phyloP scores from a whole-genome alignment of 768 basidiomycete genomes.

The Hirschioporus abietinus region DNA sequence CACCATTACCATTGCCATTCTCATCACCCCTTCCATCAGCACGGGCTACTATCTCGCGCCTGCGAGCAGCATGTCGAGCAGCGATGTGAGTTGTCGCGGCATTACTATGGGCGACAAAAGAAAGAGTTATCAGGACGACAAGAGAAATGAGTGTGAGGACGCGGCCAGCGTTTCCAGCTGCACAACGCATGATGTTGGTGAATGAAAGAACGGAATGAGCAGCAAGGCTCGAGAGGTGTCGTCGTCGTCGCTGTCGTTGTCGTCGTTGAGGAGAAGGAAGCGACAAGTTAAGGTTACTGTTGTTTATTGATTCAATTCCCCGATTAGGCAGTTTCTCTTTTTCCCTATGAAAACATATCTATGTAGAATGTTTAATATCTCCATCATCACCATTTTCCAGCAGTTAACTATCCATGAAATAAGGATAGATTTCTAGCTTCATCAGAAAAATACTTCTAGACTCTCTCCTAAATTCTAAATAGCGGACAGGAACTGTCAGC shows the following conservation, averaged over 20 bases:
- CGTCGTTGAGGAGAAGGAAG: neutral
- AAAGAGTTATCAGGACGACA: constrained; percentile 2
- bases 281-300: no score
- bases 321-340: no score
- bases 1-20: neutral
- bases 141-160: constrained; percentile 2
- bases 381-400: no score
- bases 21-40: neutral
- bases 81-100: neutral
- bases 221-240: neutral
- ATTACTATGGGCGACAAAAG: neutral
- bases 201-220: neutral
- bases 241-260: neutral
- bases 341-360: no score
- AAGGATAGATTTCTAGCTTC: no score
- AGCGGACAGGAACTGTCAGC: neutral
- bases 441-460: neutral
- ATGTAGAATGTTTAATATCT: no score
- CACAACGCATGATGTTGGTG: neutral
- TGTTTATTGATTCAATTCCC: no score
- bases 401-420: no score
- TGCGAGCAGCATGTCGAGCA: neutral
- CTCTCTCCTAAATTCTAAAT: neutral
- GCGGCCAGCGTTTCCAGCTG: neutral
- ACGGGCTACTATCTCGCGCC: neutral